Conservation (phyloP, 108 stramenopile species). For the Nitzschia inconspicua region DNA sequence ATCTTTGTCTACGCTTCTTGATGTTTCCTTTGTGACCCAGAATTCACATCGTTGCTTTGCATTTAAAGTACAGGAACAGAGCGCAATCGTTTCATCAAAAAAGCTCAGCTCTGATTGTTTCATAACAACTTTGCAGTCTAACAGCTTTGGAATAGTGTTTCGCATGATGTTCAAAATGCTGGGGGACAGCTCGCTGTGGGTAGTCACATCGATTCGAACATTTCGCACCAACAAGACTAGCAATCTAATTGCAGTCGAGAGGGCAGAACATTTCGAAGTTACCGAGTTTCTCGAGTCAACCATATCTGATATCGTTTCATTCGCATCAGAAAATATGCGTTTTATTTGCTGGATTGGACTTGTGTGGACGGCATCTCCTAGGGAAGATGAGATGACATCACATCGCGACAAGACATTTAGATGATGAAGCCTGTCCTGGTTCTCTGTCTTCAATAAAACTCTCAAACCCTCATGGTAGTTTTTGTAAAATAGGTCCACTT, state of each 20-base stretch:
- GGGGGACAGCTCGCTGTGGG: slow-evolving; percentile 14
- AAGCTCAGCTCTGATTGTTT: too few species aligned
- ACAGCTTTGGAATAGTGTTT: too few species aligned
- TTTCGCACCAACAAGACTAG: neutral
- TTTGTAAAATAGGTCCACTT: slow-evolving; percentile 38
- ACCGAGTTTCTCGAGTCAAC: neutral
- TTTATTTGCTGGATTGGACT: slow-evolving; percentile 38
- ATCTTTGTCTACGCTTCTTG: slow-evolving; percentile 1
- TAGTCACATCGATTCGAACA: slow-evolving; percentile 24
- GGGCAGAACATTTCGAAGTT: neutral
- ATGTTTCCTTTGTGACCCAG: slow-evolving; percentile 25
- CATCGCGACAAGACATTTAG: neutral
- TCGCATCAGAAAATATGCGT: slow-evolving; percentile 38
- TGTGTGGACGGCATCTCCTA: slow-evolving; percentile 19
- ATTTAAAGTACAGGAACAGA: slow-evolving; percentile 36
- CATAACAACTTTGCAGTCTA: too few species aligned
- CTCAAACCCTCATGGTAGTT: neutral
- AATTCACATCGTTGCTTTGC: slow-evolving; percentile 39
- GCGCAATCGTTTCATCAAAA: neutral
- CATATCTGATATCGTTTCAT: slow-evolving; percentile 33
- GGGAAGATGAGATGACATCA: neutral
- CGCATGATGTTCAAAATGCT: too few species aligned
- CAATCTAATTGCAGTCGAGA: neutral
- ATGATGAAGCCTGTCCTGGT: neutral
- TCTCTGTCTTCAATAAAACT: neutral